Percentiles rank a stretch among this genome's conserved stretches.
Conservation (phyloP, 495 filamentous ascomycete genomes). For the Geoglossum glabrum region DNA sequence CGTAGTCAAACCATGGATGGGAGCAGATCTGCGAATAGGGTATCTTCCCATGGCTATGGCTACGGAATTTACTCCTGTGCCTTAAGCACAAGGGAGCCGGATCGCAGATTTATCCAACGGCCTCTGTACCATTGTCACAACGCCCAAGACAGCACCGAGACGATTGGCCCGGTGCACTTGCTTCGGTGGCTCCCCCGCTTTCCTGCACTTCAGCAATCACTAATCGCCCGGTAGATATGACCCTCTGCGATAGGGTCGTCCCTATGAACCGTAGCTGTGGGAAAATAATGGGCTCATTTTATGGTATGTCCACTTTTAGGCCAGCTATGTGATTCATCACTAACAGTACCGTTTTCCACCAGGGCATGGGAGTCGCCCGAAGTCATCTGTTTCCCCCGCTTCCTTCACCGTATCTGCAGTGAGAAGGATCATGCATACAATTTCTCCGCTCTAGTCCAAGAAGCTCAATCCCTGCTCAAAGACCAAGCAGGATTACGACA, state of each 20-base stretch:
- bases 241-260: background rate
- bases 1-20: background rate
- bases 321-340: background rate
- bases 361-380: background rate
- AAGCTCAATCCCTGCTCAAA: background rate
- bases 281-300: background rate
- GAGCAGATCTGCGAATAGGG: background rate
- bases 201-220: background rate
- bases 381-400: background rate
- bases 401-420: background rate
- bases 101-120: background rate
- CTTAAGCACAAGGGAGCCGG: background rate
- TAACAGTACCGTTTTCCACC: background rate
- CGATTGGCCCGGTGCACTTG: background rate
- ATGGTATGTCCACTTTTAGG: background rate
- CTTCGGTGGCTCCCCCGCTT: background rate
- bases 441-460: background rate
- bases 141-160: background rate
- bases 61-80: background rate
- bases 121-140: background rate
- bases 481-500: background rate
- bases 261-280: background rate
- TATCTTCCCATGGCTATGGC: background rate
- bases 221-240: background rate
- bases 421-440: background rate